Base-by-base conservation (phyloP, 2,329 filamentous ascomycete species). In the Tolypocladium nubicola region DNA sequence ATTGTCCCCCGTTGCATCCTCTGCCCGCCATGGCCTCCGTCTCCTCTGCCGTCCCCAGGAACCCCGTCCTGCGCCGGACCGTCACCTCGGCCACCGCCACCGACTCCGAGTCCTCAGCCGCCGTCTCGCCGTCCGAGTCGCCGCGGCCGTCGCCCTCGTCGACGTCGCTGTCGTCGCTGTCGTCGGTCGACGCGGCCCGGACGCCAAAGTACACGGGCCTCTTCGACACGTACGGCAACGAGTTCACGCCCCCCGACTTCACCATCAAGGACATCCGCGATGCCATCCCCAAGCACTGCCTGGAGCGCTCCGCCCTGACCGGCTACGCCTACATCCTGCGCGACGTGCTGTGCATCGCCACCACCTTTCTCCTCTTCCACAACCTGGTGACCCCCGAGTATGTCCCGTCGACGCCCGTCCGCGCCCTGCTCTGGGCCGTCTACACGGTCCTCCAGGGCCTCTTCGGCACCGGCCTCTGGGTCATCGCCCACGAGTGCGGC, bases 271-370 rank as follows among this genome's bases (percentile, higher is more conserved):
- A 99, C 71, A 93, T 99, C 71, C 87, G 90, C 68, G 89, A 96
- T 76, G 94, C 94, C 71, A 99, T 99, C 65, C 94, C 94, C 63
- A 90, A 92, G 75, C 94, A 97, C 81, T 99, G 94, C 83, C 97
- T 88, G 74, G 81, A 97, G 79, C 88, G 94, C 60, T 96, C 90
- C 52, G 89, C 83, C 60, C 71, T 84, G 63, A 84, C 77, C 63
- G 88, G 92, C 63, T 79, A 97, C 70, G 76, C 71, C 68, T 97
- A 97, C 75, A 92, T 97, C 66, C 81, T 85, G 68, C 86, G 93
- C 61, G 94, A 99, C 74, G 71, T 95, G 52, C 73, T 78, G 63
- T 84, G 80, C 65, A 78, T 97, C 41, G 86, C 81, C 50, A 76
- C 80, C 69, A 92, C 89, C 64, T 97, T 97, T 76, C 87, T 86